Evolutionary conservation across 345 rosid species (phyloP).

Genomic region (Rhodamnia rubescens): DNA sequence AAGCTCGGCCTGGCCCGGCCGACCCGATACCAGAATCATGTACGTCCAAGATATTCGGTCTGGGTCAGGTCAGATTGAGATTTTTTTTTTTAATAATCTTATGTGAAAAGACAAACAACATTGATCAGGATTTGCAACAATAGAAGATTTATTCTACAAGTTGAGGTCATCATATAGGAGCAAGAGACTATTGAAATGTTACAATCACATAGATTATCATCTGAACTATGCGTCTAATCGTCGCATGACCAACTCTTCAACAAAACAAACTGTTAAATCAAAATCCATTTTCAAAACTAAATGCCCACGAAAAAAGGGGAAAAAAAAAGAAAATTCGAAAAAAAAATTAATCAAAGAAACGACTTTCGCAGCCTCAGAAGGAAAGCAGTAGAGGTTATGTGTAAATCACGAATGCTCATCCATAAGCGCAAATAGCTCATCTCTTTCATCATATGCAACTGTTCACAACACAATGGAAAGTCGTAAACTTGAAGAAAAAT

Average conservation of each 20-base stretch:
- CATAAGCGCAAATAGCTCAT: conserved; percentile 5
- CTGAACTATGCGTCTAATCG: conserved; percentile 89
- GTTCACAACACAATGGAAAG: no score
- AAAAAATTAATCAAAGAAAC: not conserved
- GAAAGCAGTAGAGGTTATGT: conserved; percentile 50
- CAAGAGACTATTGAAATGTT: conserved; percentile 57
- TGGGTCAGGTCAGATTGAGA: no score
- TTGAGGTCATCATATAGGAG: conserved; percentile 30
- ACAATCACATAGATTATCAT: conserved; percentile 67
- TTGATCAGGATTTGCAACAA: no score
- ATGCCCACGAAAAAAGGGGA: not conserved
- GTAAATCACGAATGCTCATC: conserved; percentile 29
- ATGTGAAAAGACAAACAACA: no score
- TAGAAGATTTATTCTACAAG: not conserved
- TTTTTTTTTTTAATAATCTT: no score
- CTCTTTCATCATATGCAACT: conserved; percentile 25
- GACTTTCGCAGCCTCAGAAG: conserved; percentile 36
- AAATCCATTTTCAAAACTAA: no score
- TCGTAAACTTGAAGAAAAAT: not conserved
- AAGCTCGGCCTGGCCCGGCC: no score
- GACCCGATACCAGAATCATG: no score
- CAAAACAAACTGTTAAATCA: not conserved
- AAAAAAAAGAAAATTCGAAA: not conserved
- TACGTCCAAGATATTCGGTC: no score
- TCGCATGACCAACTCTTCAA: conserved; percentile 35